Conservation (phyloP, 1,284 basidiomycete genomes). For the Pterula multifida region DNA sequence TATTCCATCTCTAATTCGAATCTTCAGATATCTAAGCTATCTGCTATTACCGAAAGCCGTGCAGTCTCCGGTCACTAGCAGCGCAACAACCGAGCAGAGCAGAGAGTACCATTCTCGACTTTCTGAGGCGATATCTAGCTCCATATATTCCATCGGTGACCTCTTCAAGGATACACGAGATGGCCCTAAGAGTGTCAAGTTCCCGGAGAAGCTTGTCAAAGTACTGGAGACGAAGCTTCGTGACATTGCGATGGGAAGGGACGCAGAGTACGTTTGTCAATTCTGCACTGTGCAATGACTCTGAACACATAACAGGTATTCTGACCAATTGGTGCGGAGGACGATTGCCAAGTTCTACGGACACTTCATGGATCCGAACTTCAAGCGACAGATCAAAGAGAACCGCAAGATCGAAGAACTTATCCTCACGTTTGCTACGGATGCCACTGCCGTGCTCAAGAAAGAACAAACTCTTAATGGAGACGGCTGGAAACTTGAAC, state of each 20-base stretch:
- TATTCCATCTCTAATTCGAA: constrained; percentile 10
- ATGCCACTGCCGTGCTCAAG: constrained; percentile 74
- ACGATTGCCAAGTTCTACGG: constrained; percentile 89
- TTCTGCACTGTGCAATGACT: not conserved
- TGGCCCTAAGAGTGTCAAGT: constrained; percentile 75
- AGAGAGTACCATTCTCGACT: constrained; percentile 53
- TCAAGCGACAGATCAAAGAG: constrained; percentile 86
- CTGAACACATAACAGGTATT: constrained; percentile 42
- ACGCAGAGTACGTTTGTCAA: constrained; percentile 54
- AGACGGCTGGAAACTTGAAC: constrained; percentile 86
- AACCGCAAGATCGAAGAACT: constrained; percentile 96
- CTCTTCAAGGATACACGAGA: constrained; percentile 68
- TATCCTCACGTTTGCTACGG: constrained; percentile 90
- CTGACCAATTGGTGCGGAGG: constrained; percentile 76
- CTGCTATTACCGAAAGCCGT: constrained; percentile 52
- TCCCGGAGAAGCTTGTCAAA: constrained; percentile 87
- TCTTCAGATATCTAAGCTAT: constrained; percentile 44
- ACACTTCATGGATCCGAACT: constrained; percentile 73
- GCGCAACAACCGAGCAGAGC: constrained; percentile 20
- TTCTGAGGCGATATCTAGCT: constrained; percentile 42
- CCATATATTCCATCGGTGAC: constrained; percentile 74
- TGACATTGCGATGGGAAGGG: constrained; percentile 85
- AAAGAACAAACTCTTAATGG: constrained; percentile 69
- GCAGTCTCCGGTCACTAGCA: constrained; percentile 20
- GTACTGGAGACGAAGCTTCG: constrained; percentile 79